Evolutionary conservation across 2,329 filamentous ascomycete species (phyloP).

Genomic region (Alternaria gaisen): DNA sequence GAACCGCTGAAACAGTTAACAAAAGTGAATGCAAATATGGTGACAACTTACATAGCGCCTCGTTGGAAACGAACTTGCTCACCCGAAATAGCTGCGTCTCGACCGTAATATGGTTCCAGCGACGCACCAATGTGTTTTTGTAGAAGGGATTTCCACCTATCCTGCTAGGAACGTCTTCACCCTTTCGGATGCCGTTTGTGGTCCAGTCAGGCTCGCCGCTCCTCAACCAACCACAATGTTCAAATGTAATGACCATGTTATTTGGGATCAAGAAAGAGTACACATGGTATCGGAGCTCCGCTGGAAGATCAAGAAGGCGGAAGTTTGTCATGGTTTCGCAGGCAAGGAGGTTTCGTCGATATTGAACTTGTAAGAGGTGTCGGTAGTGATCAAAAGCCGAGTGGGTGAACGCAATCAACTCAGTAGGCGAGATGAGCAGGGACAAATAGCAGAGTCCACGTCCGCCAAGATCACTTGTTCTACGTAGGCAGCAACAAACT

Average conservation of each 20-base stretch:
- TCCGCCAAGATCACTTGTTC: too few relatives aligned
- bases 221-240: neutral
- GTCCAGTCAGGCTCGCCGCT: neutral
- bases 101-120: neutral
- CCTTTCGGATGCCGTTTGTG: neutral
- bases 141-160: neutral
- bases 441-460: too few relatives aligned
- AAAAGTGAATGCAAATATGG: neutral
- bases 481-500: too few relatives aligned
- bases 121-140: neutral
- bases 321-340: constrained; percentile 5
- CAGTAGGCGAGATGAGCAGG: too few relatives aligned
- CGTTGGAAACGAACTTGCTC: constrained; percentile 26
- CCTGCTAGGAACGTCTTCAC: neutral
- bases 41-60: constrained; percentile 23
- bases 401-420: too few relatives aligned
- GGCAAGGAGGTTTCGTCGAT: neutral
- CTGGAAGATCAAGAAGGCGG: constrained; percentile 25
- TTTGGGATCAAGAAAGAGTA: constrained; percentile 23
- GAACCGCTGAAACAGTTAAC: constrained; percentile 20
- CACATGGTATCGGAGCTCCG: constrained; percentile 26
- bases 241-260: constrained; percentile 9
- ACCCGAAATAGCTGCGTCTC: constrained; percentile 25
- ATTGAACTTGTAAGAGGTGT: neutral
- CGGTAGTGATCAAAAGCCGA: neutral